These are phyloP conservation scores for Puccinia brachypodii DNA, from an alignment of 1,284 basidiomycete genomes.

Conservation along the genomic window DNA sequence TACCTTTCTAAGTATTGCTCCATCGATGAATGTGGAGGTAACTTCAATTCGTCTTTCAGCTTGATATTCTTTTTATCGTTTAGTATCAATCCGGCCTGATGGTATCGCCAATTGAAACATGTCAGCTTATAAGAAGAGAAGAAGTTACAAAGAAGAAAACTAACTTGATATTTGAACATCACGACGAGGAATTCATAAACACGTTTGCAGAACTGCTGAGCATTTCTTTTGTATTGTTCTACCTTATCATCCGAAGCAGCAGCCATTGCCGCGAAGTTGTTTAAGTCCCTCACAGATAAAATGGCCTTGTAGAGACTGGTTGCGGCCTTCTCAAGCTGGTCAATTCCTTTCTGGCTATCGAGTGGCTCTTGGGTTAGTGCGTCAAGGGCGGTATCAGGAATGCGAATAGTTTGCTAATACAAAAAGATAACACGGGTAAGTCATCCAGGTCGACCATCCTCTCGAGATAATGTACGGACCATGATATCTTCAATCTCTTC, in stretches of 20 bases:
- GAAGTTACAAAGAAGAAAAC: background rate
- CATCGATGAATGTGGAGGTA: constrained; percentile 69
- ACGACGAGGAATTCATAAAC: constrained; percentile 83
- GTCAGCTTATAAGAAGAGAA: background rate
- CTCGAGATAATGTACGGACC: constrained; percentile 58
- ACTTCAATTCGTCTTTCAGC: constrained; percentile 53
- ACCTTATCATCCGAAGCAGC: constrained; percentile 65
- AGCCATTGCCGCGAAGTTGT: constrained; percentile 63
- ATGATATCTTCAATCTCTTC: constrained; percentile 79
- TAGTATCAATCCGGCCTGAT: constrained; percentile 58
- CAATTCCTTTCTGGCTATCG: constrained; percentile 73
- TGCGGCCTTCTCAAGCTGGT: constrained; percentile 76
- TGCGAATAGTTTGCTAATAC: constrained; percentile 83
- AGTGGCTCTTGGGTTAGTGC: constrained; percentile 81
- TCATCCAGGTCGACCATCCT: background rate
- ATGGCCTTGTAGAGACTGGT: constrained; percentile 92
- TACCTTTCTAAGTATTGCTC: constrained; percentile 83
- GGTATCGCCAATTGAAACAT: constrained; percentile 60
- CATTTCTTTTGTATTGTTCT: constrained; percentile 82
- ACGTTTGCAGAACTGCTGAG: constrained; percentile 85
- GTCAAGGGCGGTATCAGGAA: constrained; percentile 72
- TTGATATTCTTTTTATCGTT: constrained; percentile 55
- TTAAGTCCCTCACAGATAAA: constrained; percentile 82
- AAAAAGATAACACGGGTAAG: background rate
- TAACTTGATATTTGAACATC: constrained; percentile 80